phyloP scores from a whole-genome alignment of 257 asterid species.

The Solanum bukasovii region DNA sequence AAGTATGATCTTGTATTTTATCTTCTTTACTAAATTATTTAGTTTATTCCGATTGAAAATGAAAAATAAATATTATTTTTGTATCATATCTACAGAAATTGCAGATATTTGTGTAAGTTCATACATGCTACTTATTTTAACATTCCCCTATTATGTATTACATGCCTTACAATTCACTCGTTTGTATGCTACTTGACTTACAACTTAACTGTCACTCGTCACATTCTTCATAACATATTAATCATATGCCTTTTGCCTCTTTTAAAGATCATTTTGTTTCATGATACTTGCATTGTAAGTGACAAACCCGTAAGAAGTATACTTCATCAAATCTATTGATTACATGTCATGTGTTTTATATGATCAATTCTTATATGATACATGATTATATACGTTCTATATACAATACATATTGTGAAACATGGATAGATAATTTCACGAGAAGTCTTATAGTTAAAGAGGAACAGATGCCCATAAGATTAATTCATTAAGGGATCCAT shows the following conservation, averaged over 20 bases:
- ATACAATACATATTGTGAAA: neutral
- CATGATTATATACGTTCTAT: neutral
- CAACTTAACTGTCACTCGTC: neutral
- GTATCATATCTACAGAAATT: neutral
- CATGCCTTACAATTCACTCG: neutral
- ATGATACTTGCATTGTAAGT: neutral
- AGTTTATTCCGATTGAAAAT: neutral
- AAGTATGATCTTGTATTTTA: no score
- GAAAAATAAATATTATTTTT: no score
- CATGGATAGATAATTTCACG: neutral
- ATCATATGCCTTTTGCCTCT: neutral
- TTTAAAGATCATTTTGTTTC: neutral
- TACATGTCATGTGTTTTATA: neutral
- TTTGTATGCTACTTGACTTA: neutral
- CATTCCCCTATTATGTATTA: neutral
- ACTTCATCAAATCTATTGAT: neutral
- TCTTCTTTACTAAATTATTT: neutral
- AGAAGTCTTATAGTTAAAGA: no score
- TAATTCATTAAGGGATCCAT: no score
- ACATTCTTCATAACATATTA: neutral
- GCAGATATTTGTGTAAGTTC: neutral
- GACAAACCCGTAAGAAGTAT: neutral
- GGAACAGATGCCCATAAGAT: no score
- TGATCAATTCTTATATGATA: no score
- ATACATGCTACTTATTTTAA: neutral